These are phyloP conservation scores for Circinella umbellata DNA, from an alignment of 371 early-diverging fungal genomes.

Conservation along the genomic window DNA sequence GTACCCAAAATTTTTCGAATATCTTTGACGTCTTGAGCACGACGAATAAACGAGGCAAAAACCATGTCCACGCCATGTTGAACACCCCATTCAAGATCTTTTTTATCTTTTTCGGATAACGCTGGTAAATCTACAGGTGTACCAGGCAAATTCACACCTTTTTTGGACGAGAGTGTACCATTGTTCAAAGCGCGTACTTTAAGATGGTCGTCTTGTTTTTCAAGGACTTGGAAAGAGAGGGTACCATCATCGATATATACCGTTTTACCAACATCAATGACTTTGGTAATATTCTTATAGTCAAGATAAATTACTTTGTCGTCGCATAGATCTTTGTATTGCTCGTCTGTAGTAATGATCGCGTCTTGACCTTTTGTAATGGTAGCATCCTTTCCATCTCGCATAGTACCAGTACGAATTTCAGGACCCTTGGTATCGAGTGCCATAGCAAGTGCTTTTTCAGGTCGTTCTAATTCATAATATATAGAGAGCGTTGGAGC, in stretches of 20 bases:
- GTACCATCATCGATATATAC: constrained; percentile 88
- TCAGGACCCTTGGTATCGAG: constrained; percentile 90
- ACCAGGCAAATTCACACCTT: constrained; percentile 88
- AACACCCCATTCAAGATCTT: constrained; percentile 89
- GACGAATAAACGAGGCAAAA: constrained; percentile 95
- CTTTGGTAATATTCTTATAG: constrained; percentile 83
- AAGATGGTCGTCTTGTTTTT: constrained; percentile 59
- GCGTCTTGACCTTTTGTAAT: constrained; percentile 71
- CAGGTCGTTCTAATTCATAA: constrained; percentile 21
- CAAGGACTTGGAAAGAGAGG: constrained; percentile 79
- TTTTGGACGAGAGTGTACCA: constrained; percentile 74
- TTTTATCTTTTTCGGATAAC: constrained; percentile 91
- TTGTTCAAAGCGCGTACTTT: constrained; percentile 73
- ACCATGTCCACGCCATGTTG: constrained; percentile 93
- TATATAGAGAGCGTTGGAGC: too few relatives aligned
- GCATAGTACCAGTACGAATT: constrained; percentile 82
- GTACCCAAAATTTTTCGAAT: constrained; percentile 81
- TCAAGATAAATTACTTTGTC: constrained; percentile 80
- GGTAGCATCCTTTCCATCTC: constrained; percentile 50
- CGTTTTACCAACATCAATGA: constrained; percentile 75
- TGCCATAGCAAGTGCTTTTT: constrained; percentile 72
- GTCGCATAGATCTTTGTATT: constrained; percentile 65
- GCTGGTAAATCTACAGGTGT: constrained; percentile 85
- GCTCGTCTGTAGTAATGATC: constrained; percentile 78
- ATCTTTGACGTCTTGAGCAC: constrained; percentile 85